Evolutionary conservation across 2,329 filamentous ascomycete genomes (phyloP), one percentile per base, ranked within the genome.

Genomic region (Capronia americana): DNA sequence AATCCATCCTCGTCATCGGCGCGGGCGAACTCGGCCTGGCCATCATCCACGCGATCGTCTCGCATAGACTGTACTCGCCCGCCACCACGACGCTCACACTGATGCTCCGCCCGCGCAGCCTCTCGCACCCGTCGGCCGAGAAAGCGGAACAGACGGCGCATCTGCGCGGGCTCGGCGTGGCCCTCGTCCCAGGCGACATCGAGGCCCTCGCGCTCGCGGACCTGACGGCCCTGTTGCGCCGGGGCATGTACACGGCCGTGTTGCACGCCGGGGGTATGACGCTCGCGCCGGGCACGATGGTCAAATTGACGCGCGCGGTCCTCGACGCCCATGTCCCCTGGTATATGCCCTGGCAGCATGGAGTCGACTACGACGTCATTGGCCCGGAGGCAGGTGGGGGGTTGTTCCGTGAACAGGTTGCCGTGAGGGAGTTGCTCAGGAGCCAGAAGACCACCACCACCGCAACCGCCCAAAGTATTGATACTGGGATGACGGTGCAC

Each of bases 271-370:
- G 83, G 1, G 89, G 89, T 28, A 89, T 90, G 76, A 81, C 81
- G 0, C 77, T 85, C 0, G 82, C 85, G 0, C 62, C 81, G 0
- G 86, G 85, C 1, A 86, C 83, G 0, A 85, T 91, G 73, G 68
- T 81, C 0, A 89, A 89, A 71, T 77, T 91, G 20, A 77, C 85
- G 0, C 73, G 79, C 11, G 88, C 88, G 0, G 85, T 83, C 0
- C 76, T 91, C 0, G 74, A 76, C 11, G 87, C 85, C 0, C 76
- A 78, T 0, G 82, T 84, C 0, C 70, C 76, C 14, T 78, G 85
- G 0, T 92, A 84, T 73, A 82, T 92, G 20, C 89, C 90, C 0
- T 92, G 90, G 90, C 89, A 92, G 75, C 92, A 88, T 74, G 90
- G 90, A 0, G 85, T 91, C 26, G 87, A 92, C 73, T 92, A 92